Conservation (phyloP, 192 early-diverging fungal genomes). For the Backusella tarrabulga region DNA sequence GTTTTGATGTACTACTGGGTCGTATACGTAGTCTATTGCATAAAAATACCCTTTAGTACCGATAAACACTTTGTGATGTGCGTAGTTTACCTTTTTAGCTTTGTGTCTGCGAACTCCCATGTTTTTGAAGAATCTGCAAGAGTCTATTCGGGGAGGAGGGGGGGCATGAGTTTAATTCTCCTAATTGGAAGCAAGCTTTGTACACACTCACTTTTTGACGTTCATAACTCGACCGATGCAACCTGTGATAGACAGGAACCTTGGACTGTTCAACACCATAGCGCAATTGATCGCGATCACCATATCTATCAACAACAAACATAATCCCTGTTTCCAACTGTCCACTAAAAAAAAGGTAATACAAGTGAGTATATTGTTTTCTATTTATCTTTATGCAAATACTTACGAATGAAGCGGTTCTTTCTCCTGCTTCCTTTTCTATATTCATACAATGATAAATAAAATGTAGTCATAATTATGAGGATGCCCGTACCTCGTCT, state of each 20-base stretch:
- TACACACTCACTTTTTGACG: not conserved
- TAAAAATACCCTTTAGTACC: not conserved
- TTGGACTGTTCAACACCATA: slow-evolving; percentile 23
- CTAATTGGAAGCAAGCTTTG: not conserved
- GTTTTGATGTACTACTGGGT: not conserved
- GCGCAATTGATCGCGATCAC: not conserved
- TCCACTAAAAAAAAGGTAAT: not conserved
- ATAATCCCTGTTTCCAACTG: not conserved
- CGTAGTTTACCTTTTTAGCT: slow-evolving; percentile 16
- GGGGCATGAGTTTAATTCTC: not conserved
- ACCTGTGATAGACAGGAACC: not conserved
- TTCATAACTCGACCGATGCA: not conserved
- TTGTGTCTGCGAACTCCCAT: slow-evolving; percentile 19
- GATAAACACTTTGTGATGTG: no score
- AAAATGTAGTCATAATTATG: no score
- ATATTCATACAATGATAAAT: not conserved
- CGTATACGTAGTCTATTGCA: slow-evolving; percentile 3
- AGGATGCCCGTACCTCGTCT: not conserved
- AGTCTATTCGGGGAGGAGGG: not conserved
- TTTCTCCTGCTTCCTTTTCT: not conserved
- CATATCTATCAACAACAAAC: not conserved
- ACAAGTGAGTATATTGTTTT: not conserved
- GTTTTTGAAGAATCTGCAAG: not conserved
- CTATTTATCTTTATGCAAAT: not conserved
- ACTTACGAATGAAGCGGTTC: not conserved